phyloP scores from a whole-genome alignment of 1,284 basidiomycete genomes.

The Tylopilus orsonianus region DNA sequence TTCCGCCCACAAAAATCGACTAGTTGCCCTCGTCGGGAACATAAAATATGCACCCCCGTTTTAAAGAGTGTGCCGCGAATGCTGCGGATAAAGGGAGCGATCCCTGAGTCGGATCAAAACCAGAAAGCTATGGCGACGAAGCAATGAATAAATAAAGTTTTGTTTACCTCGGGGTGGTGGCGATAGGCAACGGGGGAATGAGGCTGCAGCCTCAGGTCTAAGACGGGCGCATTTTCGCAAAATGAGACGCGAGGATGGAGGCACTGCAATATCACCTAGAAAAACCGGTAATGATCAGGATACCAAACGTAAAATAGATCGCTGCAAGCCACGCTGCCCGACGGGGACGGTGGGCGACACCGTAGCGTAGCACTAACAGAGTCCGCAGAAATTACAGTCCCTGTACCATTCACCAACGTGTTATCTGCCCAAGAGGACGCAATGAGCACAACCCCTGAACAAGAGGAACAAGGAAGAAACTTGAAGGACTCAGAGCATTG shows the following conservation, averaged over 20 bases:
- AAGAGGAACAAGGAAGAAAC: neutral
- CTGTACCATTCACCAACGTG: slow-evolving; percentile 6
- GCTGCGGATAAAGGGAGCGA: slow-evolving; percentile 14
- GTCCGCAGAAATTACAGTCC: neutral
- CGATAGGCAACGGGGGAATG: slow-evolving; percentile 5
- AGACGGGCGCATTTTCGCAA: slow-evolving; percentile 11
- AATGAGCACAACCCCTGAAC: neutral
- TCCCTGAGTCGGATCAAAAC: slow-evolving; percentile 33
- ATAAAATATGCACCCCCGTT: slow-evolving; percentile 6
- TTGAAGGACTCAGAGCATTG: neutral
- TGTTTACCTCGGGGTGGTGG: slow-evolving; percentile 9
- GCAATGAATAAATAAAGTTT: slow-evolving; percentile 9
- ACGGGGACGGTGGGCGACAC: slow-evolving; percentile 6
- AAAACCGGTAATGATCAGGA: slow-evolving; percentile 19
- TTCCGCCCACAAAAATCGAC: slow-evolving; percentile 11
- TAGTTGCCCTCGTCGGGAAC: slow-evolving; percentile 2
- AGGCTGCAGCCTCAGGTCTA: slow-evolving; percentile 9
- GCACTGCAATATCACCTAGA: slow-evolving; percentile 16
- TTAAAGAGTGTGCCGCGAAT: slow-evolving; percentile 8
- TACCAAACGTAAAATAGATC: slow-evolving; percentile 25
- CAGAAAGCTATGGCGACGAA: slow-evolving; percentile 11
- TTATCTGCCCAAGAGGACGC: neutral
- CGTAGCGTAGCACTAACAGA: neutral
- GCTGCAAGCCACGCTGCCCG: slow-evolving; percentile 24
- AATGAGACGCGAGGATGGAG: slow-evolving; percentile 17